Conservation (phyloP, 345 rosid genomes). For the Dimocarpus longan region DNA sequence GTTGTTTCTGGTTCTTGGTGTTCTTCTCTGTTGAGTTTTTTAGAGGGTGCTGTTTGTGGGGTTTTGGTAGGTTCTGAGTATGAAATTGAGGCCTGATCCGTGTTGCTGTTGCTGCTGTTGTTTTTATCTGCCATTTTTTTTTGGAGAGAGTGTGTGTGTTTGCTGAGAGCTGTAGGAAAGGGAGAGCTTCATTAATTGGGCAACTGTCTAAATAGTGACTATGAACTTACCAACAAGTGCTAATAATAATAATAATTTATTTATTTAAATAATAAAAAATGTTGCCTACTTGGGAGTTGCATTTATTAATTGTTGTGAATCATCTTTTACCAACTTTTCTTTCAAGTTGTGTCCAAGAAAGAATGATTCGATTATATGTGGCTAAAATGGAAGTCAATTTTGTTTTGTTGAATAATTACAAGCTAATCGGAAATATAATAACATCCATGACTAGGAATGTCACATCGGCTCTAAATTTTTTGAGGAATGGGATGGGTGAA, state of each 20-base stretch:
- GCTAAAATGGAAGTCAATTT: too few relatives aligned
- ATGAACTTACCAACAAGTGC: neutral
- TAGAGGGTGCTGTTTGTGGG: neutral
- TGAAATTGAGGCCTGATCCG: neutral
- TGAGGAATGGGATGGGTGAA: too few relatives aligned
- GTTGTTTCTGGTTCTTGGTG: slow-evolving; percentile 3
- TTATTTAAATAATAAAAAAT: too few relatives aligned
- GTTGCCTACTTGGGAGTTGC: neutral
- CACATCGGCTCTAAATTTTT: too few relatives aligned
- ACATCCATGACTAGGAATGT: too few relatives aligned
- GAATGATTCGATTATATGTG: too few relatives aligned
- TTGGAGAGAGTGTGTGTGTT: neutral
- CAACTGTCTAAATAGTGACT: neutral
- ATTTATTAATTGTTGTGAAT: neutral
- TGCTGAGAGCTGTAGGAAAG: neutral
- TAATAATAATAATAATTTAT: too few relatives aligned
- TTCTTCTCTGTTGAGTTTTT: slow-evolving; percentile 16
- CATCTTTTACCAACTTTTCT: too few relatives aligned
- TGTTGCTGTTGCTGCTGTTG: too few relatives aligned
- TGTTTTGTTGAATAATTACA: too few relatives aligned
- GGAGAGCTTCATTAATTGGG: neutral
- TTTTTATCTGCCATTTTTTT: neutral
- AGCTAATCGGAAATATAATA: too few relatives aligned
- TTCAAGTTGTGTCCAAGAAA: too few relatives aligned
- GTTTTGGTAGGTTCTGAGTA: neutral